Percentiles rank a stretch among this genome's conserved stretches.
These are phyloP conservation scores for Lecanosticta acicola DNA, from an alignment of 2,329 filamentous ascomycete species.

Conservation along the genomic window DNA sequence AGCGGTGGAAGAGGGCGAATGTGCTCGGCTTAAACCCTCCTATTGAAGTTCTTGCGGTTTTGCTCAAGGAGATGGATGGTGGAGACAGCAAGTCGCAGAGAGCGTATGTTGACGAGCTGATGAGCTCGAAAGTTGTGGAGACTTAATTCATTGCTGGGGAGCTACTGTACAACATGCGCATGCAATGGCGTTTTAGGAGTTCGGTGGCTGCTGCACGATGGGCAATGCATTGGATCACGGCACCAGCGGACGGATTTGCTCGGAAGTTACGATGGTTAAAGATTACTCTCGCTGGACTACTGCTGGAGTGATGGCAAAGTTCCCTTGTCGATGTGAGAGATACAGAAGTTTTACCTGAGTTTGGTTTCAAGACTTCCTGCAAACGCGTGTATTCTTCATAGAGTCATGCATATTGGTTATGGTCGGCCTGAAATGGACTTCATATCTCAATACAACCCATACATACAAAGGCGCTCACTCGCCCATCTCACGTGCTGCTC, in stretches of 20 bases:
- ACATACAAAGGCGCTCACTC: neutral
- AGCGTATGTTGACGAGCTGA: conserved; percentile 68
- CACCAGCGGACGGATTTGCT: too few species aligned
- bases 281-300: neutral
- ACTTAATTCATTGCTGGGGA: conserved; percentile 17
- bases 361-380: too few species aligned
- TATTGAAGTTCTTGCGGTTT: conserved; percentile 79
- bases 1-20: conserved; percentile 83
- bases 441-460: conserved; percentile 1
- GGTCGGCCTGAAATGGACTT: neutral
- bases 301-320: neutral
- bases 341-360: too few species aligned
- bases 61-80: conserved; percentile 64
- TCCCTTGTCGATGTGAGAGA: too few species aligned
- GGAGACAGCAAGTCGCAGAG: conserved; percentile 53
- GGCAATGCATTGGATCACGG: conserved; percentile 2
- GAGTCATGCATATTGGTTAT: too few species aligned
- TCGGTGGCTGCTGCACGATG: neutral
- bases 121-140: conserved; percentile 46
- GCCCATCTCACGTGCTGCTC: neutral
- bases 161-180: conserved; percentile 3
- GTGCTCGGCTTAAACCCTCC: conserved; percentile 79
- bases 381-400: too few species aligned
- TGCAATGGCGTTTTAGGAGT: conserved; percentile 3
- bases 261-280: too few species aligned